Percentiles rank a stretch among this genome's conserved stretches.
phyloP scores from a whole-genome alignment of 1,139 yeast species.

The Zygosaccharomyces pseudobailii region DNA sequence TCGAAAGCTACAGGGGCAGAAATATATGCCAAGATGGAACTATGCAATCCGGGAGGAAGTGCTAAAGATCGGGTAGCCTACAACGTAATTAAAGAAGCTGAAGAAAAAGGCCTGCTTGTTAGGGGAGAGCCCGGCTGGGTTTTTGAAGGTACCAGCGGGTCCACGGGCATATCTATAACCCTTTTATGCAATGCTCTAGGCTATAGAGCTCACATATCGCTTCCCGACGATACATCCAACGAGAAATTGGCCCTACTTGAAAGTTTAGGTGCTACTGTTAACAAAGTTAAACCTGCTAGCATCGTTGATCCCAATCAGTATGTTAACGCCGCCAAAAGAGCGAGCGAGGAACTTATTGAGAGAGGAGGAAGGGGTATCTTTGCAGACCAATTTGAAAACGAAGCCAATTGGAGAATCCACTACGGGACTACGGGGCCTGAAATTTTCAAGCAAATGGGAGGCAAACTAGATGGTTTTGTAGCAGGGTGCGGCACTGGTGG shows the following conservation, averaged over 20 bases:
- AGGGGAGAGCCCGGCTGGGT: constrained; percentile 49
- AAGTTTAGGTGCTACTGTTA: constrained; percentile 79
- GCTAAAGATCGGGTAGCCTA: constrained; percentile 94
- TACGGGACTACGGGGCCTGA: constrained; percentile 87
- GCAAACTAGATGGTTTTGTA: constrained; percentile 66
- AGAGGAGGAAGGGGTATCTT: constrained; percentile 48
- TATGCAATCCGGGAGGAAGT: constrained; percentile 88
- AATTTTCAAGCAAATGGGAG: constrained; percentile 64
- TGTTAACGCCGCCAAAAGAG: constrained; percentile 75
- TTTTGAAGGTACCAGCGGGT: constrained; percentile 93
- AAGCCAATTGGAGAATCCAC: constrained; percentile 83
- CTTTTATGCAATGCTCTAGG: constrained; percentile 84
- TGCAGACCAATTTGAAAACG: constrained; percentile 95
- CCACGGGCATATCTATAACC: constrained; percentile 93
- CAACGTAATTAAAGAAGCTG: constrained; percentile 71
- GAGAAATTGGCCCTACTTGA: constrained; percentile 72
- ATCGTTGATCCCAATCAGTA: constrained; percentile 92
- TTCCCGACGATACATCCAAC: constrained; percentile 87
- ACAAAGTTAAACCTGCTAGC: constrained; percentile 89
- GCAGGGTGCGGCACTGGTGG: constrained; percentile 69
- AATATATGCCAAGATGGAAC: constrained; percentile 80
- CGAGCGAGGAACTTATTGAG: constrained; percentile 52
- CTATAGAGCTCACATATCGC: constrained; percentile 80
- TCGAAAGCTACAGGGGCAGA: constrained; percentile 73
- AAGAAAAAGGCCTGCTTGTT: constrained; percentile 48